Evolutionary conservation across 208 protist species (phyloP).

Genomic region (Leptomonas pyrrhocoris): DNA sequence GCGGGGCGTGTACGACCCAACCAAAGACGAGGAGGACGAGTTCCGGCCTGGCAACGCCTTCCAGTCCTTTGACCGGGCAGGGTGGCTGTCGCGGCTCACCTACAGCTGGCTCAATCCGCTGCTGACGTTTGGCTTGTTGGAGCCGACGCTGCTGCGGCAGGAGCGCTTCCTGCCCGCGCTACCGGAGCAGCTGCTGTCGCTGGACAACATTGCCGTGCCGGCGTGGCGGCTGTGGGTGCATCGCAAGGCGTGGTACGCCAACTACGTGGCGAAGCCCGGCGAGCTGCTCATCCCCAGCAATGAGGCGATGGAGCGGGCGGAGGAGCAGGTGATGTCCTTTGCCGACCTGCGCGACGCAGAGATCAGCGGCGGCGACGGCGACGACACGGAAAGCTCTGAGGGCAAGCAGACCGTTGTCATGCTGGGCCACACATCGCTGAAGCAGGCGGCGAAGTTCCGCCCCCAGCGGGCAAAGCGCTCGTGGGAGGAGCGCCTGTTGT

Average conservation of each 20-base stretch:
- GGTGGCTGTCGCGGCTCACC: conserved; percentile 41
- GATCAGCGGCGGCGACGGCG: conserved; percentile 25
- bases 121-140: conserved; percentile 53
- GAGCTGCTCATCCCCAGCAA: conserved; percentile 51
- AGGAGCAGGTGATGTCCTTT: conserved; percentile 37
- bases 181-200: conserved; percentile 47
- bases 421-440: conserved; percentile 45
- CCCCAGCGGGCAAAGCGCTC: conserved; percentile 41
- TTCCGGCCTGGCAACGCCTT: conserved; percentile 75
- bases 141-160: conserved; percentile 61
- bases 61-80: conserved; percentile 49
- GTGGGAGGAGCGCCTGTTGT: conserved; percentile 33
- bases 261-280: conserved; percentile 37
- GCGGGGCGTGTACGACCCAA: conserved; percentile 45
- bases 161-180: conserved; percentile 69
- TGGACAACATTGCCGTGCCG: conserved; percentile 49
- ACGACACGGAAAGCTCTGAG: conserved; percentile 57
- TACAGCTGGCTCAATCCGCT: conserved; percentile 74
- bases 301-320: conserved; percentile 43
- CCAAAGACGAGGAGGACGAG: conserved; percentile 55
- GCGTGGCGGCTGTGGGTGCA: conserved; percentile 67
- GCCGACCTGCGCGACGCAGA: conserved; percentile 27
- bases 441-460: conserved; percentile 45
- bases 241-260: conserved; percentile 48
- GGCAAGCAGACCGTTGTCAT: conserved; percentile 50